Base-by-base conservation (phyloP, 768 basidiomycete genomes). In the Mycena chlorophos region DNA sequence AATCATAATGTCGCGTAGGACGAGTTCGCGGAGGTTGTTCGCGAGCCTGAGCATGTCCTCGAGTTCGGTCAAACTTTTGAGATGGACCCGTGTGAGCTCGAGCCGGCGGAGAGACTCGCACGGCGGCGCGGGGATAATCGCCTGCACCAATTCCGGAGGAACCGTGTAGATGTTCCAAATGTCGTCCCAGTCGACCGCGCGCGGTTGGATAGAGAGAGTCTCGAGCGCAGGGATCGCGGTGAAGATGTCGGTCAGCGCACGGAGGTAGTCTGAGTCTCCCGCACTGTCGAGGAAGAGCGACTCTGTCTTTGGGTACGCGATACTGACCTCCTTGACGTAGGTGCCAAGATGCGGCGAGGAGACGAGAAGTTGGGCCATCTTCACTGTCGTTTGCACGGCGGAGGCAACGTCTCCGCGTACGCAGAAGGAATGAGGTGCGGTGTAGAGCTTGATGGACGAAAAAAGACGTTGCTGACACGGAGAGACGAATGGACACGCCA, bases 391-490 rank as follows among this genome's bases (percentile, higher is more conserved):
- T 20, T 46, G 13, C 12, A 46, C 23, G 12, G 25, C 45, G 22
- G 45, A 46, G 13, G 26, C 20, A 25, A 28, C n/a, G n/a, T 46
- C 45, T 27, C 20, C 45, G 6, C 45, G 45, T 6, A 25, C 27
- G 22, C 45, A 46, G 26, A 6, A 6, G 23, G 45, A 4, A 27
- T 46, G 45, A 5, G 12, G 45, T 10, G 45, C 5, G 6, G 25
- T 46, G 20, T 46, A 46, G 12, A 46, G 45, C 25, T 28, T 46
- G 23, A 46, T 4, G 12, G 45, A 46, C 23, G 23, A 5, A 25
- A 46, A 46, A 12, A 46, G 12, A 8, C 45, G 5, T 28, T 23
- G 23, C 42, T 56, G 55, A 30, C 49, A 50, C 22, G 40, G 55
- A 13, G 40, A 40, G 26, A 38, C 39, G 20, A 56, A 56, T 27